Evolutionary conservation across 257 asterid genomes (phyloP).

Genomic region (Gentiana straminea): DNA sequence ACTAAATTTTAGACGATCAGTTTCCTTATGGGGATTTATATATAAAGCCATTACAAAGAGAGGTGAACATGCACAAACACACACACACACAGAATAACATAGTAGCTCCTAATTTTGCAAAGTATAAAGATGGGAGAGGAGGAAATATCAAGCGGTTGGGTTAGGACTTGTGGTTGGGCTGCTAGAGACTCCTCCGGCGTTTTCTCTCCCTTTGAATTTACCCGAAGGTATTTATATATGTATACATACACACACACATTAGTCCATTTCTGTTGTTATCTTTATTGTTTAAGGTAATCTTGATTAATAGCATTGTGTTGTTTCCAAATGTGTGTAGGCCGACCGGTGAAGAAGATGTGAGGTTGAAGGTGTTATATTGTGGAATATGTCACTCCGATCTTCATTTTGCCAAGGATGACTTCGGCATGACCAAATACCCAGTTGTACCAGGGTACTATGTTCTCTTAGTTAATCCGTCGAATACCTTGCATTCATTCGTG

Average conservation of each 20-base stretch:
- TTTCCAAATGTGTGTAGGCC: conserved; percentile 9
- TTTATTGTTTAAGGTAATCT: too few relatives aligned
- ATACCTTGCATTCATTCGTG: neutral
- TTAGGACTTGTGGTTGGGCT: conserved; percentile 38
- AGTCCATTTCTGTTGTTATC: too few relatives aligned
- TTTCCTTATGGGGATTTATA: too few relatives aligned
- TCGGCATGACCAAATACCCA: conserved; percentile 30
- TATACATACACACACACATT: too few relatives aligned
- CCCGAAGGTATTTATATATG: conserved; percentile 19
- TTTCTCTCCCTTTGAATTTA: conserved; percentile 36
- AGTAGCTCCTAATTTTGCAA: too few relatives aligned
- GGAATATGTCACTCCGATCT: conserved; percentile 53
- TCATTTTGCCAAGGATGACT: conserved; percentile 26
- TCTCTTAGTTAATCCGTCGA: too few relatives aligned
- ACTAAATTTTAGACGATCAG: too few relatives aligned
- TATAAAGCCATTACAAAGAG: too few relatives aligned
- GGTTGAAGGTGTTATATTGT: conserved; percentile 30
- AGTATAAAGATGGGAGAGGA: conserved; percentile 7
- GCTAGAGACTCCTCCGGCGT: conserved; percentile 38
- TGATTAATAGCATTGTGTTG: too few relatives aligned
- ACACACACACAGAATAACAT: too few relatives aligned
- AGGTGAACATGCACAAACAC: too few relatives aligned
- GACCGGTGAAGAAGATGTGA: conserved; percentile 31
- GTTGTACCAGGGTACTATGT: conserved; percentile 31
- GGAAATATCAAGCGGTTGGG: conserved; percentile 8